Evolutionary conservation across 163 green algal genomes (phyloP).

Genomic region (Trebouxiophyceae sp.): DNA sequence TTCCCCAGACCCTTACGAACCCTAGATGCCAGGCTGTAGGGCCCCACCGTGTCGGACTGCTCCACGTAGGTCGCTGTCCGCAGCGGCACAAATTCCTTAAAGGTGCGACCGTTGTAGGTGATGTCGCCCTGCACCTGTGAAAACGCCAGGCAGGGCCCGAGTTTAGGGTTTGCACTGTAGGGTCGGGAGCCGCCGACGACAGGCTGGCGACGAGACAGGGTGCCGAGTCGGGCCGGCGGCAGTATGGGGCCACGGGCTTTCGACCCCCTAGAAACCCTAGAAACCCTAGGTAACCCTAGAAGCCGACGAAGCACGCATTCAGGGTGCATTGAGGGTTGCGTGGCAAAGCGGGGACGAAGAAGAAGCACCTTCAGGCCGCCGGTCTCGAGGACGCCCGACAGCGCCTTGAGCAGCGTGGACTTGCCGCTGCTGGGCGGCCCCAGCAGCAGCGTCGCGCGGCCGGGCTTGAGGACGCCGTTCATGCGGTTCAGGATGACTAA

Average conservation of each 20-base stretch:
- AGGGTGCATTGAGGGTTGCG: no score
- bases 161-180: no score
- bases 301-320: neutral
- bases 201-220: neutral
- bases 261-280: neutral
- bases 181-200: no score
- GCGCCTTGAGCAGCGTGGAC: conserved; percentile 23
- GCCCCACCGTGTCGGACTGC: conserved; percentile 38
- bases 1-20: neutral
- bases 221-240: neutral
- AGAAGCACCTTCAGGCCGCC: conserved; percentile 5
- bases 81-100: conserved; percentile 44
- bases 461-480: conserved; percentile 30
- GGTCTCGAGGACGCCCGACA: conserved; percentile 20
- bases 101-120: conserved; percentile 54
- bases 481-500: conserved; percentile 22
- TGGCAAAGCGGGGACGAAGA: neutral
- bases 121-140: conserved; percentile 25
- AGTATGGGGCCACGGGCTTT: neutral
- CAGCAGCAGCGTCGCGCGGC: conserved; percentile 64
- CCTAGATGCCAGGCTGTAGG: conserved; percentile 3
- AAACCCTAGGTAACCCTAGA: neutral
- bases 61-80: conserved; percentile 44
- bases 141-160: neutral
- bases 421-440: conserved; percentile 52